Evolutionary conservation across 2,329 filamentous ascomycete species (phyloP), one percentile per base, ranked within the genome.

Genomic region (Neopestalotiopsis sp.): DNA sequence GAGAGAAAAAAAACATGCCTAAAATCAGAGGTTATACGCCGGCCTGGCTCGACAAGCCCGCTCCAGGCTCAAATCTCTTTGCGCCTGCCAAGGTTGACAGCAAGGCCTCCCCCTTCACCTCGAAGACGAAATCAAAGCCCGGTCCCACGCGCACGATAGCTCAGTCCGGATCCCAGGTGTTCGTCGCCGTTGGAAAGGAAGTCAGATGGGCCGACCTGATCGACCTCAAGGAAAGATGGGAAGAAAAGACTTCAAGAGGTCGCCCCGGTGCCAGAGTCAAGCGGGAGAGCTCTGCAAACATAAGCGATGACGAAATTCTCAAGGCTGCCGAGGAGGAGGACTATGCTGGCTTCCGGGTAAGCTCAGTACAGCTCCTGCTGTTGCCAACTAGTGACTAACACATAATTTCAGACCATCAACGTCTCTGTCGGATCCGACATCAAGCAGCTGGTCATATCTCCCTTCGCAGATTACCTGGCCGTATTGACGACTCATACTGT

Each of bases 121-220:
- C 78, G 17, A 59, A 61, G 32, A 79, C 81, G 61, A 86, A 81
- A 76, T 85, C 82, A 78, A 83, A 82, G 73, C 66, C 78, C 30
- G 42, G 79, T 1, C 88, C 89, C 20, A 88, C 89, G 10, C 84
- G 86, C 68, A 94, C 90, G 0, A 91, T 98, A 75, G 95, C 94
- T 10, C 90, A 89, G 64, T 87, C 95, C 69, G 94, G 93, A 17
- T 94, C 93, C 1, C 95, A 99, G 76, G 84, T 98, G 10, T 98
- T 98, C 78, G 90, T 94, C 13, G 95, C 94, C 24, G 91, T 92
- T 56, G 95, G 95, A 63, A 95, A 92, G 74, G 94, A 98, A 80
- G 92, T 99, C 70, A 88, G 95, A 79, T 99, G 96, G 94, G 91
- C 93, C 10, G 94, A 97, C 80, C 82, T 99, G 67, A 89, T 90